Evolutionary conservation across 768 basidiomycete species (phyloP).

Genomic region (Fomitopsis pulvina): DNA sequence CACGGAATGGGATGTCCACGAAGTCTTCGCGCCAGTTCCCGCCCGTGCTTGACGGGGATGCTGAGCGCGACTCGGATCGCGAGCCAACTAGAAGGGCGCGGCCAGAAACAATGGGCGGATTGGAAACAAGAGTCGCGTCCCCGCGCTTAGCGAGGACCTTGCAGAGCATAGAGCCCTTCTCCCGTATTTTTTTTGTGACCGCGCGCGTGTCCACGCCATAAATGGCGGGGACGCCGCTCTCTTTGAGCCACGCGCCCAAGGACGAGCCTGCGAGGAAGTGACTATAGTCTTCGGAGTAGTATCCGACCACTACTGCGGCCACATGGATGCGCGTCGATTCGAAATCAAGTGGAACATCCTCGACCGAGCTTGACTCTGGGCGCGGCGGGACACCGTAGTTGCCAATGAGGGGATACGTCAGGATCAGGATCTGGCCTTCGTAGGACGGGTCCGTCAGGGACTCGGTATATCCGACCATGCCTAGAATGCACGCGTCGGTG

Average conservation of each 20-base stretch:
- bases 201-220: slow-evolving; percentile 96
- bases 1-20: slow-evolving; percentile 72
- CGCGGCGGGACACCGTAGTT: slow-evolving; percentile 95
- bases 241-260: slow-evolving; percentile 88
- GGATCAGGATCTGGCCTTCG: slow-evolving; percentile 93
- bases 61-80: slow-evolving; percentile 37
- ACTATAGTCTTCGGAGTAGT: slow-evolving; percentile 91
- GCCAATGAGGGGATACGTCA: slow-evolving; percentile 95
- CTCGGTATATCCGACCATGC: slow-evolving; percentile 99
- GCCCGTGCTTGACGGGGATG: slow-evolving; percentile 44
- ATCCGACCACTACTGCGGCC: slow-evolving; percentile 84
- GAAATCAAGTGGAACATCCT: slow-evolving; percentile 67
- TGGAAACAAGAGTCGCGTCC: slow-evolving; percentile 29
- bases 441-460: slow-evolving; percentile 98
- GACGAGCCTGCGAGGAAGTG: slow-evolving; percentile 91
- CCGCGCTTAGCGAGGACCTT: slow-evolving; percentile 65
- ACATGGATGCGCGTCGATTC: slow-evolving; percentile 95
- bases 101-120: slow-evolving; percentile 25
- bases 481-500: slow-evolving; percentile 33
- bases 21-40: slow-evolving; percentile 79
- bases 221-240: slow-evolving; percentile 90
- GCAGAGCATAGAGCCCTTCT: slow-evolving; percentile 90
- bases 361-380: slow-evolving; percentile 33
- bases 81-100: slow-evolving; percentile 31
- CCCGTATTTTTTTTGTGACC: slow-evolving; percentile 92